Percentiles rank a stretch among this genome's conserved stretches.
Evolutionary conservation across 2,329 filamentous ascomycete species (phyloP).

Genomic region (Aspergillus fijiensis): DNA sequence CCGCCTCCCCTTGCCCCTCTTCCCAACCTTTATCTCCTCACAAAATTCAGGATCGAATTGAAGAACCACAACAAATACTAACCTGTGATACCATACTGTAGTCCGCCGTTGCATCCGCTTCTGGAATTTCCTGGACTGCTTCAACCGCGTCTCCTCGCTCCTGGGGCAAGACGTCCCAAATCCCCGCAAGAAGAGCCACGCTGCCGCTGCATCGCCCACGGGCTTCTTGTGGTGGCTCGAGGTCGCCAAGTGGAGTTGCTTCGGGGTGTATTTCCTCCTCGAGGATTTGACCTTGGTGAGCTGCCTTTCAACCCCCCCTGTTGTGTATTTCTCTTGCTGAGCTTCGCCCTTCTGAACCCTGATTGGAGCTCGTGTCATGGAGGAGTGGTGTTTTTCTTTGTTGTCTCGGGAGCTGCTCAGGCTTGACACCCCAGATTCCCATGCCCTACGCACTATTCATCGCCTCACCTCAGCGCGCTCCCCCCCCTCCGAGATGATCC

Average conservation of each 20-base stretch:
- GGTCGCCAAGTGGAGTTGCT: slow-evolving; percentile 57
- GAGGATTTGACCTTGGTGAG: slow-evolving; percentile 65
- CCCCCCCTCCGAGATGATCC: too few relatives aligned
- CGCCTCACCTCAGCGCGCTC: too few relatives aligned
- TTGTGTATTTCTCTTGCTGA: too few relatives aligned
- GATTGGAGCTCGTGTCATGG: too few relatives aligned
- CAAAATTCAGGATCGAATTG: neutral
- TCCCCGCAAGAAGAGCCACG: slow-evolving; percentile 10
- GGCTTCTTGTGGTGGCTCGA: slow-evolving; percentile 45
- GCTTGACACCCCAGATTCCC: too few relatives aligned
- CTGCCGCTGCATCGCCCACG: neutral
- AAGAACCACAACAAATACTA: neutral
- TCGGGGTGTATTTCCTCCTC: slow-evolving; percentile 66
- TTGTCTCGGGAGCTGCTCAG: too few relatives aligned
- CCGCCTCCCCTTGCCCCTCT: neutral
- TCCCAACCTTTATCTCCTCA: neutral
- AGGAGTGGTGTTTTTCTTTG: too few relatives aligned
- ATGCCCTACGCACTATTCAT: neutral
- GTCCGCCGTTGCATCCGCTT: slow-evolving; percentile 65
- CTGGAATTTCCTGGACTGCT: slow-evolving; percentile 66
- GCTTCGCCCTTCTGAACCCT: too few relatives aligned
- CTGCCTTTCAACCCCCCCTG: slow-evolving; percentile 12
- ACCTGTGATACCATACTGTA: slow-evolving; percentile 16
- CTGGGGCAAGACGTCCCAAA: slow-evolving; percentile 17
- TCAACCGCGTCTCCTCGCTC: slow-evolving; percentile 53